Percentiles rank a stretch among this genome's conserved stretches.
phyloP scores from a whole-genome alignment of 495 filamentous ascomycete species.

The Aspergillus panamensis region DNA sequence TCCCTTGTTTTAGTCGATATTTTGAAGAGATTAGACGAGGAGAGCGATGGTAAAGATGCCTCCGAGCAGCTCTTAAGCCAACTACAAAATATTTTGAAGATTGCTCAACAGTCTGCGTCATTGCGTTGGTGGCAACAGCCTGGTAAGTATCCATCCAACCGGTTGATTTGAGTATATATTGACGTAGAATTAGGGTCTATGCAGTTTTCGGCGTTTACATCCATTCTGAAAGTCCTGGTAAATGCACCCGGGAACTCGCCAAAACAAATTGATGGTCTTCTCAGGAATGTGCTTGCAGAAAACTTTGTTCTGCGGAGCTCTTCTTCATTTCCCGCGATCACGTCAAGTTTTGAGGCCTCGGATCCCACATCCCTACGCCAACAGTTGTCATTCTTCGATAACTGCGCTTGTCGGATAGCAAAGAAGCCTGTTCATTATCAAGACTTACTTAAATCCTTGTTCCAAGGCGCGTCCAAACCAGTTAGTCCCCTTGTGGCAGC shows the following conservation, averaged over 20 bases:
- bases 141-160: conserved; percentile 32
- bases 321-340: conserved; percentile 35
- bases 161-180: not conserved
- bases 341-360: conserved; percentile 45
- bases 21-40: conserved; percentile 50
- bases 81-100: conserved; percentile 69
- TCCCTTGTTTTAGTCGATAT: conserved; percentile 67
- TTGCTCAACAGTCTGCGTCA: conserved; percentile 70
- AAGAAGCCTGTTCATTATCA: conserved; percentile 74
- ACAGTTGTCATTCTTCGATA: conserved; percentile 66
- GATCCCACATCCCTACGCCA: conserved; percentile 29
- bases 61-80: conserved; percentile 59
- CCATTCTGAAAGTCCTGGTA: conserved; percentile 42
- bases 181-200: conserved; percentile 32
- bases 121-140: conserved; percentile 80
- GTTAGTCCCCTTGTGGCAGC: conserved; percentile 57
- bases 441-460: conserved; percentile 40
- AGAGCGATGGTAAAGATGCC: conserved; percentile 32
- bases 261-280: conserved; percentile 32
- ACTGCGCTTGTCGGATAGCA: conserved; percentile 66
- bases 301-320: conserved; percentile 34
- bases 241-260: conserved; percentile 35
- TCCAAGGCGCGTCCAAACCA: conserved; percentile 35
- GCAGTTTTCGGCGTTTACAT: conserved; percentile 46
- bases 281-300: conserved; percentile 35